phyloP scores from a whole-genome alignment of 495 filamentous ascomycete species.

The Elasticomyces elasticus region DNA sequence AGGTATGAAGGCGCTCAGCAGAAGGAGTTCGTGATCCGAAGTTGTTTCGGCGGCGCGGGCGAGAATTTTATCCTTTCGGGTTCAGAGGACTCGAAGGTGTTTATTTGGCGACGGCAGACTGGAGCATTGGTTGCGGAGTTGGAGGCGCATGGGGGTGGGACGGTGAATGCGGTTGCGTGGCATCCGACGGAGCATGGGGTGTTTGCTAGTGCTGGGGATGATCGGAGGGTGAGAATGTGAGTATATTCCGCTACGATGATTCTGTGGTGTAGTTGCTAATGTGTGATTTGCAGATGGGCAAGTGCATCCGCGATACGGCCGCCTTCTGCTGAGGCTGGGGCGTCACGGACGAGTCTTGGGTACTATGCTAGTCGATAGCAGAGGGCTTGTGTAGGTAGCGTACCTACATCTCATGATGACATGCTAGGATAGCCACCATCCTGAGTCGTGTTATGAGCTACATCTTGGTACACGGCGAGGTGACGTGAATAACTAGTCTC shows the following conservation, averaged over 20 bases:
- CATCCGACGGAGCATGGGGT: conserved; percentile 71
- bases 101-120: conserved; percentile 83
- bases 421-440: no score
- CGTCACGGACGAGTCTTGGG: conserved; percentile 2
- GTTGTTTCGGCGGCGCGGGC: conserved; percentile 74
- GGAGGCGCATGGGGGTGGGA: conserved; percentile 57
- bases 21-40: conserved; percentile 64
- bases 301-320: neutral
- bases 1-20: conserved; percentile 65
- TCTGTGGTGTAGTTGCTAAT: neutral
- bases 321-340: neutral
- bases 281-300: neutral
- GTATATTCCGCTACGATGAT: conserved; percentile 16
- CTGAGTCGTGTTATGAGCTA: no score
- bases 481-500: no score
- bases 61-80: conserved; percentile 87
- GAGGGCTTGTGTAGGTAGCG: neutral
- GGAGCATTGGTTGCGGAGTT: conserved; percentile 64
- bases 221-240: conserved; percentile 77
- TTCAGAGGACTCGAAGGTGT: conserved; percentile 76
- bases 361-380: neutral
- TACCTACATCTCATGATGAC: no score
- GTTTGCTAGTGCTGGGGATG: conserved; percentile 89
- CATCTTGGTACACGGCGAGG: no score
- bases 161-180: conserved; percentile 88